Conservation (phyloP, 2,329 filamentous ascomycete genomes). For the Uncinocarpus reesii region DNA sequence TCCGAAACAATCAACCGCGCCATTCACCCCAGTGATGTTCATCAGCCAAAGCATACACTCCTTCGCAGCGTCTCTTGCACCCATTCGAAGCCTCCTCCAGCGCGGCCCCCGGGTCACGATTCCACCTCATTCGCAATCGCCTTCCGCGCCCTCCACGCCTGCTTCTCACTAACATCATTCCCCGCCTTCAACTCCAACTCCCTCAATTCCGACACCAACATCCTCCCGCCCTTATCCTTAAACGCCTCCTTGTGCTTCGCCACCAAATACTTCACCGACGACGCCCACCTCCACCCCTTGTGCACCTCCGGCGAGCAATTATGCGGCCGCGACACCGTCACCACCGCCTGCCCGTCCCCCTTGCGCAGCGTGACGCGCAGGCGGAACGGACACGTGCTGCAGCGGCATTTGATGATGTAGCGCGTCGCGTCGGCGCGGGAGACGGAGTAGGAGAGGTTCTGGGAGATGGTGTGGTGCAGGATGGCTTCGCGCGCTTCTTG, state of each 20-base stretch:
- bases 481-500: slow-evolving; percentile 14
- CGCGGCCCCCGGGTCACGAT: background rate
- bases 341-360: slow-evolving; percentile 4
- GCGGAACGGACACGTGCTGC: slow-evolving; percentile 5
- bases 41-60: too few species aligned
- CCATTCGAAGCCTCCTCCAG: too few species aligned
- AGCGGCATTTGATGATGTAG: slow-evolving; percentile 11
- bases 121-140: slow-evolving; percentile 5
- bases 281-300: slow-evolving; percentile 10
- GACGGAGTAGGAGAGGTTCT: slow-evolving; percentile 17
- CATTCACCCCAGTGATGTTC: too few species aligned
- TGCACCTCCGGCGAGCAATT: slow-evolving; percentile 9
- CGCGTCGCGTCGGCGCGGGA: slow-evolving; percentile 10
- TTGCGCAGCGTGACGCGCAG: slow-evolving; percentile 6
- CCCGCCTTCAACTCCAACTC: slow-evolving; percentile 9
- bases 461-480: slow-evolving; percentile 20
- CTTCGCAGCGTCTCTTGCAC: too few species aligned
- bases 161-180: slow-evolving; percentile 9
- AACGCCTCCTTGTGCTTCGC: slow-evolving; percentile 8
- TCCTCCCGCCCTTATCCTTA: background rate
- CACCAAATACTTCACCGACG: slow-evolving; percentile 8
- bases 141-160: slow-evolving; percentile 10
- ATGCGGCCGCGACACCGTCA: slow-evolving; percentile 10
- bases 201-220: slow-evolving; percentile 6
- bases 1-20: too few species aligned